Base-by-base conservation (phyloP, 2,329 filamentous ascomycete species). In the Cytospora piceae region DNA sequence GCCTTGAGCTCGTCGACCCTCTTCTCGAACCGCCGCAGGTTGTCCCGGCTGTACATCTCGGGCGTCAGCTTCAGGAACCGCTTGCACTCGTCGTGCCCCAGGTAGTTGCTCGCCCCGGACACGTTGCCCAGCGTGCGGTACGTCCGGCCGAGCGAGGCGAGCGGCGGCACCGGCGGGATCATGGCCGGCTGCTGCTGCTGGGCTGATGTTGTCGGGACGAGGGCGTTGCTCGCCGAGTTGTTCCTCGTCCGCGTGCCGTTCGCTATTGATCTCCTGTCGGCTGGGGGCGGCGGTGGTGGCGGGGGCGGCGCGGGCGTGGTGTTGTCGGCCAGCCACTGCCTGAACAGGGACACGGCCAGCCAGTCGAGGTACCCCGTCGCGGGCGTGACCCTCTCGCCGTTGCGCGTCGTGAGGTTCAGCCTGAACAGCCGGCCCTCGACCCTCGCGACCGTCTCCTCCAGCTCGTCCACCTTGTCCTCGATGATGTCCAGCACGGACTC, bases 301-400 rank as follows among this genome's bases (percentile, higher is more conserved):
- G 72, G 68, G 15, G 79, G 69, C 2, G 84, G 87, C 4, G 89
- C 85, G 0, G 92, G 90, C 2, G 91, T 90, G 5, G 92, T 96
- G 76, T 93, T 94, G 72, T 97, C 94, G 4, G 93, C 92, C 8
- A 97, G 83, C 93, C 94, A 97, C 77, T 97, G 93, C 4, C 94
- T 86, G 78, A 97, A 98, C 15, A 97, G 81, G 52, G 87, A 92
- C 58, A 97, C 87, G 22, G 88, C 93, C 8, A 97, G 85, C 94
- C 94, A 97, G 77, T 96, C 93, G 27, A 97, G 82, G 75, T 94
- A 97, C 62, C 88, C 88, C 58, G 90, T 95, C 24, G 83, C 81
- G 0, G 94, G 94, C 3, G 85, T 90, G 54, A 97, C 91, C 62
- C 93, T 87, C 74, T 97, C 93, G 62, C 94, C 94, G 69, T 89